Evolutionary conservation across 345 rosid genomes (phyloP).

Genomic region (Acer campestre): DNA sequence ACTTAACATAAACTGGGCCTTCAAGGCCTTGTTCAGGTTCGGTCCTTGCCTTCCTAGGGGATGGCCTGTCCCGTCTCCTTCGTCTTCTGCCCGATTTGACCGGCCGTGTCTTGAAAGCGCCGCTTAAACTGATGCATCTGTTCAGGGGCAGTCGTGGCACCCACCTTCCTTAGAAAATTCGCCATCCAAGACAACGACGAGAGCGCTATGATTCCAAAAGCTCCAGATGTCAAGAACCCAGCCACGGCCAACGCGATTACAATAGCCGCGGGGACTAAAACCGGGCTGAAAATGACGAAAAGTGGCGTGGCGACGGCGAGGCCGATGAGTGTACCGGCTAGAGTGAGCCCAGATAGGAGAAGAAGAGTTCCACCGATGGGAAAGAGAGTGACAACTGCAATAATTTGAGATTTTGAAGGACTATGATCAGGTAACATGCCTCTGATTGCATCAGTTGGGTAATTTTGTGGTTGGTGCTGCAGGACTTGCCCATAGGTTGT

Average conservation of each 20-base stretch:
- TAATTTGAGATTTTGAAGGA: slow-evolving; percentile 34
- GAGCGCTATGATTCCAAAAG: slow-evolving; percentile 46
- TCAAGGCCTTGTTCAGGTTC: background rate
- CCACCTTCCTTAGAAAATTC: slow-evolving; percentile 13
- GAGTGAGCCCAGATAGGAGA: slow-evolving; percentile 38
- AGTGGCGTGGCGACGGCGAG: slow-evolving; percentile 41
- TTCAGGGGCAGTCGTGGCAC: slow-evolving; percentile 15
- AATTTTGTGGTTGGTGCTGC: slow-evolving; percentile 5
- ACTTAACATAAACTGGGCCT: background rate
- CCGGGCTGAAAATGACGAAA: slow-evolving; percentile 48
- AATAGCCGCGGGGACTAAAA: slow-evolving; percentile 43
- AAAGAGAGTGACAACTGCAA: slow-evolving; percentile 31
- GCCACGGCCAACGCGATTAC: slow-evolving; percentile 33
- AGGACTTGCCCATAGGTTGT: background rate
- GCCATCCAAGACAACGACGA: slow-evolving; percentile 40
- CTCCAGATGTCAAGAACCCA: slow-evolving; percentile 48
- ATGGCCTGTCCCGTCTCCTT: slow-evolving; percentile 35
- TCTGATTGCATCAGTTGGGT: slow-evolving; percentile 6
- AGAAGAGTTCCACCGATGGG: slow-evolving; percentile 38
- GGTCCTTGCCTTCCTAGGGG: slow-evolving; percentile 27
- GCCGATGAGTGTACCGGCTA: slow-evolving; percentile 36
- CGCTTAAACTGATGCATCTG: slow-evolving; percentile 27
- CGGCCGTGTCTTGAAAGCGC: slow-evolving; percentile 21
- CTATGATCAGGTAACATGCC: slow-evolving; percentile 11
- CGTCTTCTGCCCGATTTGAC: slow-evolving; percentile 33